These are phyloP conservation scores for Ceraceosorus bombacis DNA, from an alignment of 1,284 basidiomycete genomes.

Conservation along the genomic window DNA sequence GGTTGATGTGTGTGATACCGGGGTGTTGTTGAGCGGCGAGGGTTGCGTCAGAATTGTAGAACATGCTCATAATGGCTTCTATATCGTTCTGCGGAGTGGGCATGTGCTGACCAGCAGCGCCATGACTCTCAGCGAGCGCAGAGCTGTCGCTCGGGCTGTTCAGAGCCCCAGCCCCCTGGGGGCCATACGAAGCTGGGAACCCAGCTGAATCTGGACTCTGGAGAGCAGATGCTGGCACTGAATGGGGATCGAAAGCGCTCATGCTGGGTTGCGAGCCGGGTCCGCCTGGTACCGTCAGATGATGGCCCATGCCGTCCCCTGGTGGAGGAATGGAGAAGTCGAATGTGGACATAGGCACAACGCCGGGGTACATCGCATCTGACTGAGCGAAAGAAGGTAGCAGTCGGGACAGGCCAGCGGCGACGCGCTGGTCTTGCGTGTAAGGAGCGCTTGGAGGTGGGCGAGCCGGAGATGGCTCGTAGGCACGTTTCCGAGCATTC, in stretches of 20 bases:
- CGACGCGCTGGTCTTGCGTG: slow-evolving; percentile 42
- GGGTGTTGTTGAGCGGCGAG: slow-evolving; percentile 15
- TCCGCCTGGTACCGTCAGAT: neutral
- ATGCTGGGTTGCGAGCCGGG: neutral
- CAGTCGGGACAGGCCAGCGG: slow-evolving; percentile 43
- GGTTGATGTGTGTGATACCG: slow-evolving; percentile 38
- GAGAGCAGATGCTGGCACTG: neutral
- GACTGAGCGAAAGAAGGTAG: slow-evolving; percentile 28
- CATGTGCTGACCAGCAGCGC: neutral
- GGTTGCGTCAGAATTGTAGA: slow-evolving; percentile 36
- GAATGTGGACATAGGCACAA: slow-evolving; percentile 29
- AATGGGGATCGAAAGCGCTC: neutral
- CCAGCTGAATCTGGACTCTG: neutral
- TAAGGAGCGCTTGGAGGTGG: slow-evolving; percentile 29
- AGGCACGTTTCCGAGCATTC: slow-evolving; percentile 39
- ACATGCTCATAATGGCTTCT: slow-evolving; percentile 41
- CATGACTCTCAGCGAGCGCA: neutral
- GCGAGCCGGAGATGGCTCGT: slow-evolving; percentile 38
- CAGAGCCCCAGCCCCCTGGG: neutral
- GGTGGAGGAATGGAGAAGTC: slow-evolving; percentile 31
- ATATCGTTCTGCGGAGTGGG: slow-evolving; percentile 17
- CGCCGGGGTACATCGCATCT: slow-evolving; percentile 18
- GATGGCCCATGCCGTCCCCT: neutral
- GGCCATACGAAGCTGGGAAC: neutral
- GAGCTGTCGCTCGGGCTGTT: neutral